Conservation (phyloP, 2,329 filamentous ascomycete genomes). For the Botrytis elliptica region DNA sequence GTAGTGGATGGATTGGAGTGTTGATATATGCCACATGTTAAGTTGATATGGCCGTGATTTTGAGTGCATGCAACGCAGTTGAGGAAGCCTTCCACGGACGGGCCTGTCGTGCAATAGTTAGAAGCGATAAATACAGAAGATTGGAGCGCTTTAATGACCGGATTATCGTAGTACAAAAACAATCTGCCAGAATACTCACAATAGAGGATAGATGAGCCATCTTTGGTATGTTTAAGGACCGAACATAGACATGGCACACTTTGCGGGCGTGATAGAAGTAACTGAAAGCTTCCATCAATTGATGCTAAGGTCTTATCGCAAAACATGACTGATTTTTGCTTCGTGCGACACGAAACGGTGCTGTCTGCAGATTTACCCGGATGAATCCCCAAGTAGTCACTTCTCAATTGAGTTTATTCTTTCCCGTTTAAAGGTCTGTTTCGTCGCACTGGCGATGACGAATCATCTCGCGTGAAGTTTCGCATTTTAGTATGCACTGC, state of each 20-base stretch:
- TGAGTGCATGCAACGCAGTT: not conserved
- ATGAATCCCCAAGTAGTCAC: not conserved
- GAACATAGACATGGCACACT: not conserved
- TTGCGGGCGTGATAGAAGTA: not conserved
- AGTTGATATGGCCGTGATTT: not conserved
- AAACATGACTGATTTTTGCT: not conserved
- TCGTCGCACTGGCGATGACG: not conserved
- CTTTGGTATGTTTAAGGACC: not conserved
- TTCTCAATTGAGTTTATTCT: not conserved
- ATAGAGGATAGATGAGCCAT: not conserved
- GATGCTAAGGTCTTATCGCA: not conserved
- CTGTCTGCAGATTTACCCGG: not conserved
- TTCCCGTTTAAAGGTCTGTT: not conserved
- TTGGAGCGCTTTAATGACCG: not conserved
- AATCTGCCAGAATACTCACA: not conserved
- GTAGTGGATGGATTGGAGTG: not conserved
- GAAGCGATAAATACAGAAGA: not conserved
- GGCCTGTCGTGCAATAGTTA: not conserved
- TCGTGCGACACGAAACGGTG: not conserved
- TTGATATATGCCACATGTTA: not conserved
- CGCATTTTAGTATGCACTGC: not conserved
- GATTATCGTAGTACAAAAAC: not conserved
- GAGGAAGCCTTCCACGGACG: fast-evolving
- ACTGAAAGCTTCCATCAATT: not conserved
- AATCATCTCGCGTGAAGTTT: not conserved